Conservation (phyloP, 164 flowering plant genomes). For the Magnolia sinica region DNA sequence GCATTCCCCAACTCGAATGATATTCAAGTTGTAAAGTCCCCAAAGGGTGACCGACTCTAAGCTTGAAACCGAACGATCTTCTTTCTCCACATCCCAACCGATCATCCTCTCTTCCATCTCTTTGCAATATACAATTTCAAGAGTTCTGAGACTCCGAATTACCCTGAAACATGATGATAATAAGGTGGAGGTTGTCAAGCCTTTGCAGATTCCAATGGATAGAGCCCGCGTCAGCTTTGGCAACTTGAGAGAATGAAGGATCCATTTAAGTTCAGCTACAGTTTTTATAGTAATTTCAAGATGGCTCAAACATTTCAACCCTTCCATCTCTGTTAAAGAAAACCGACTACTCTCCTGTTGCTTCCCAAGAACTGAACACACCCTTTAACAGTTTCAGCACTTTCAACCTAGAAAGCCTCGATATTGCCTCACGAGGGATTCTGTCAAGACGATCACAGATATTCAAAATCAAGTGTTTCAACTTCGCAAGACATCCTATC, state of each 20-base stretch:
- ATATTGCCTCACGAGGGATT: conserved; percentile 5
- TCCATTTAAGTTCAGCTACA: not conserved
- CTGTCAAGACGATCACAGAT: not conserved
- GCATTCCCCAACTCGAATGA: not conserved
- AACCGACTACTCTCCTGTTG: not conserved
- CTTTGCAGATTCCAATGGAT: not conserved
- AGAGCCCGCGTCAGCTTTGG: not conserved
- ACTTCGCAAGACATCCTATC: not conserved
- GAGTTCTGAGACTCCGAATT: not conserved
- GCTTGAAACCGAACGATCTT: not conserved
- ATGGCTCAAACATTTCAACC: conserved; percentile 8
- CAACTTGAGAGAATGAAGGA: not conserved
- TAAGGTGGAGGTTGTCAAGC: not conserved
- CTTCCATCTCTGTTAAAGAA: not conserved
- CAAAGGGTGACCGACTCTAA: not conserved
- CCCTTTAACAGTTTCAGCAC: not conserved
- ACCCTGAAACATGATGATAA: not conserved
- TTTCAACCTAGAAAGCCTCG: conserved; percentile 6
- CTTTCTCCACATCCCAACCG: not conserved
- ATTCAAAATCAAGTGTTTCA: conserved; percentile 10
- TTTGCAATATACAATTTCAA: not conserved
- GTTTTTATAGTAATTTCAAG: conserved; percentile 7
- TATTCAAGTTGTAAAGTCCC: not conserved
- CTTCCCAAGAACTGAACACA: not conserved
- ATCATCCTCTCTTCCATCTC: conserved; percentile 11